Evolutionary conservation across 176 grass and related monocot genomes (phyloP), one percentile per base, ranked within the genome.

Genomic region (Rhipidocladum racemiflorum): DNA sequence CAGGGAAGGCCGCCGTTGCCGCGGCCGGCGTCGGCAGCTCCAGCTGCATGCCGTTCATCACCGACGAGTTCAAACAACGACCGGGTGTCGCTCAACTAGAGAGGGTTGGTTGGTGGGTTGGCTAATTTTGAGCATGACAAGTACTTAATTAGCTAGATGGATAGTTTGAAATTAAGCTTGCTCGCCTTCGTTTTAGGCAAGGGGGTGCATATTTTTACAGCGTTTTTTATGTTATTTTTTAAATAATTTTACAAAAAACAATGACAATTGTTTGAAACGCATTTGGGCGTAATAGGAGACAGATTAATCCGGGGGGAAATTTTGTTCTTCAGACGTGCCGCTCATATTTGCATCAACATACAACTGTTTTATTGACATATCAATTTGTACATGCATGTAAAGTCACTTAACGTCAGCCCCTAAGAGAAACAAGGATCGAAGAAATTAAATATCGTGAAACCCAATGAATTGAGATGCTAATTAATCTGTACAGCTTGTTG

Each of bases 21-120:
- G 44, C 68, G 0, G 55, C 73, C 43, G 70, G 11, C 14, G 56
- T 75, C 0, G 27, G 70, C 36, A 88, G 91, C 89, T 93, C 96
- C 25, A 99, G 96, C 76, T 99, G 96, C 87, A 90, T 91, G 86
- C 93, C 87, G 25, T 92, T 88, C 78, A 85, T 95, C 75, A 90
- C 68, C 78, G 87, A 93, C 55, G 87, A 95, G 45, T 77, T 63
- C 74, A n/a, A n/a, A n/a, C n/a, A 78, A 30, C 51, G 51, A 76
- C 21, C 20, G 36, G 25, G 77, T 48, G 5, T 49, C 68, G 3
- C 69, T 32, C 62, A 68, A 80, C 13, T 77, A 65, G 20, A 68
- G 36, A 51, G 23, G 46, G 5, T 48, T 15, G 2, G 39, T 42
- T 49, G 17, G 30, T 42, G 39, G 17, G 30, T 40, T 46, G 40